These are phyloP conservation scores for Brassica hybrid DNA, from an alignment of 441 rosid genomes.

Conservation along the genomic window DNA sequence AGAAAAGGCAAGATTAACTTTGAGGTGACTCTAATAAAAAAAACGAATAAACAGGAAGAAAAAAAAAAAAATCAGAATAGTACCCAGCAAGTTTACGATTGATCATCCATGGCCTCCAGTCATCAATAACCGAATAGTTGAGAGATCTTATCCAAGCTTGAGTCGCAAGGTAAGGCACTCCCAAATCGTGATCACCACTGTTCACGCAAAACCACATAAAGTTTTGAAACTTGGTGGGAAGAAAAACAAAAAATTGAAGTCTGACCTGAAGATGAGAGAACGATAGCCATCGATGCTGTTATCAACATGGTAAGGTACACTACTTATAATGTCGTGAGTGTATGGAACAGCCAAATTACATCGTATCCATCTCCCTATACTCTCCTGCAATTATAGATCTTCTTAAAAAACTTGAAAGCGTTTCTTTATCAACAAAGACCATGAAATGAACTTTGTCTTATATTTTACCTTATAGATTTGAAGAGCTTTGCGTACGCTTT, in stretches of 20 bases:
- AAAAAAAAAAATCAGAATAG: too few relatives aligned
- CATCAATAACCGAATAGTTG: neutral
- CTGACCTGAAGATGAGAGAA: conserved; percentile 6
- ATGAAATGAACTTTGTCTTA: neutral
- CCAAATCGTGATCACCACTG: neutral
- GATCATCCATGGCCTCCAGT: neutral
- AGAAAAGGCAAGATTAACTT: neutral
- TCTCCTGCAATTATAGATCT: neutral
- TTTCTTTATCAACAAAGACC: neutral
- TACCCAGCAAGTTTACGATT: neutral
- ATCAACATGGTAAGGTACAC: neutral
- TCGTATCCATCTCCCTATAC: neutral
- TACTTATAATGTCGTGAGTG: neutral
- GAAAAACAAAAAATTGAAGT: neutral
- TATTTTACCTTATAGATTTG: neutral
- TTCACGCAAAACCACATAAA: neutral
- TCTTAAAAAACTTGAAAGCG: neutral
- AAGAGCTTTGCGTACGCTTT: neutral
- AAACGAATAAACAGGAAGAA: neutral
- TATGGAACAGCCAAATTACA: neutral
- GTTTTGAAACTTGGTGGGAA: neutral
- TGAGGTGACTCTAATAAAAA: neutral
- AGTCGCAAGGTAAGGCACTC: neutral
- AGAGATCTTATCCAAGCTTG: neutral
- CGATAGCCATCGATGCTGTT: neutral